Base-by-base conservation (phyloP, 31 red algal genomes). In the Asparagopsis taxiformis region DNA sequence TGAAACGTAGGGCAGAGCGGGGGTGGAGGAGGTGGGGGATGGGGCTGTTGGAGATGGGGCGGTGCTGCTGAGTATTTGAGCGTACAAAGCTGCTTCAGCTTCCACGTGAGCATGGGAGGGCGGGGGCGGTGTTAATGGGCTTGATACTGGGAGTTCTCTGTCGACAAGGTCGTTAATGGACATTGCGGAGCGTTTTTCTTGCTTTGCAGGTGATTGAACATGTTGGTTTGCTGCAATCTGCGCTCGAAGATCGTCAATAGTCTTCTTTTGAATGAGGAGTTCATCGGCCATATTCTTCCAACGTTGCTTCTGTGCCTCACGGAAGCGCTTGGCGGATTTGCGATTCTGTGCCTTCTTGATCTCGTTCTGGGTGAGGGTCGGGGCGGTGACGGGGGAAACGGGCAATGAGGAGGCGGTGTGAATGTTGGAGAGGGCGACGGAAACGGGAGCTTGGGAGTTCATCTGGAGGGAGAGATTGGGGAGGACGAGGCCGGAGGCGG, bases 261-360 rank as follows among this genome's bases (percentile, higher is more conserved):
- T 70, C 30, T 46, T 54, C 49, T 69, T 75, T 32, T 87, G 77
- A 1, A 35, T 36, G 6, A 71, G 19, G 23, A 70, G 46, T 41
- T 77, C 69, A 65, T 87, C 82, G 13, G 71, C 82, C 59, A 76
- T 77, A 41, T 87, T 77, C 41, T 70, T 71, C 84, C 84, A 88
- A n/a, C 84, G 62, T 31, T 72, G 84, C 65, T 88, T 88, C 58
- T 88, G 84, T 22, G 72, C 67, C 65, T 77, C 84, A 3, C 84
- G 73, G 74, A 88, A 88, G 36, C 84, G 84, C 19, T 79, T 77
- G 26, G 84, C 84, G 37, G 61, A 70, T 65, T 88, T 79, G 53
- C 84, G 72, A 68, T 88, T 88, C 57, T 88, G 84, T 21, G 73
- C 84, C 43, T 77, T 76, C 49, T 88, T 88, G 56, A 78, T 88